Base-by-base conservation (phyloP, 495 filamentous ascomycete genomes). In the Penicillium cinerascens region DNA sequence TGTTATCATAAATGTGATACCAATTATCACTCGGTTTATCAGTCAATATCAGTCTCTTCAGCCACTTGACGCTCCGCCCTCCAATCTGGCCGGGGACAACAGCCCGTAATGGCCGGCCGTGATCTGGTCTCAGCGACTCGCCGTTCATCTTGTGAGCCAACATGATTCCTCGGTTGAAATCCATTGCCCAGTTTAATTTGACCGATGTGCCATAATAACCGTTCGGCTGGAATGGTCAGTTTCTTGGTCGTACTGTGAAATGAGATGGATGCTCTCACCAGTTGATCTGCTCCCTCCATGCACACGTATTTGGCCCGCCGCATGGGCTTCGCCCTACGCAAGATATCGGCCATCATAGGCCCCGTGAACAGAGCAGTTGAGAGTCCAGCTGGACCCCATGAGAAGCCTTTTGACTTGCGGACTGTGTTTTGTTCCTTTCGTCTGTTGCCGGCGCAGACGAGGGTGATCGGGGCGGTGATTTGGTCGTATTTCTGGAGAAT, bases 1-100 rank as follows among this genome's bases (percentile, higher is more conserved):
- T 75, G 57, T 97, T 97, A 62, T 97, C 92, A 61, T 95, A 89
- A 48, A 95, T 89, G 66, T 97, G 92, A 58, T 97, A 97, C 91
- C 92, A 96, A 58, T 95, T 96, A 44, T 92, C 87, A 61, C 90
- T 95, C 0, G 92, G 92, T 4, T 69, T 67, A 6, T 82, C 79
- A 0, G 91, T 93, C 42, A 97, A 60, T 26, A 92, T 87, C 44
- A 97, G 78, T 38, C 78, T 85, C 74, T 88, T 95, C 54, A 97
- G 61, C 92, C 92, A 97, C 68, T 97, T 97, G 23, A 97, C 92
- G 67, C 91, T 96, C 42, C 92, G 78, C 6, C 92, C 92, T 38
- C 92, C 92, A 54, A 97, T 97, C 69, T 96, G 91, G 4, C 92
- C 91, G 0, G 92, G 92, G 7, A 97, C 88, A 4, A 96, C 86